Base-by-base conservation (phyloP, 768 basidiomycete genomes). In the Auriscalpium microsporum region DNA sequence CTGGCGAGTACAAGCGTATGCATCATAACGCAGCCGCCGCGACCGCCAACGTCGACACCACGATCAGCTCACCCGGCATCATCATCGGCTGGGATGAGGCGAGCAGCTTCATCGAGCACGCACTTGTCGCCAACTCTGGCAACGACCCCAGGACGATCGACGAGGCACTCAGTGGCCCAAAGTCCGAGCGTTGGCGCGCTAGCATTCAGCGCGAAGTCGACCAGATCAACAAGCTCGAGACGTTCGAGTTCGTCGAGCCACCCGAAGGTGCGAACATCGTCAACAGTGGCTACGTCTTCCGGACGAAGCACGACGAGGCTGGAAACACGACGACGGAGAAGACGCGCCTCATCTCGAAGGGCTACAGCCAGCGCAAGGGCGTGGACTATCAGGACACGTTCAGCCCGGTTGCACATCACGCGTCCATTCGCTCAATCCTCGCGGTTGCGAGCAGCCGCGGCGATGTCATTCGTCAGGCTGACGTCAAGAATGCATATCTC, bases 401-500 rank as follows among this genome's bases (percentile, higher is more conserved):
- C 28, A 28, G 28, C 28, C 28, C 28, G 4, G 28, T 28, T 7
- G 28, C 28, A 28, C 28, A 28, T 7, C 28, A 28, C 28, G 28
- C 28, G 7, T 28, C 28, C 28, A 28, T 28, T 7, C 28, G 28
- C 28, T 28, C 28, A 1, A 50, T 72, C n/a, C 63, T 79, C 8
- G 69, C 74, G 10, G 45, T 75, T 11, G 72, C 75, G 0, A 72
- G 74, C 0, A 9, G 55, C 0, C 45, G 69, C 14, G 60, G 69
- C 38, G 70, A 71, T 55, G 64, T 76, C 7, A 50, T 79, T 9
- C 62, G 72, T 17, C 65, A 65, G 47, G 63, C 77, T 14, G 73
- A 81, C 58, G 68, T 79, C 10, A 73, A 72, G 28, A 65, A 64
- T 0, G 73, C 73, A 0, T 78, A 70, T 57, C 67, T 79, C 0